Conservation (phyloP, 768 basidiomycete species). For the Termitomyces sp. region DNA sequence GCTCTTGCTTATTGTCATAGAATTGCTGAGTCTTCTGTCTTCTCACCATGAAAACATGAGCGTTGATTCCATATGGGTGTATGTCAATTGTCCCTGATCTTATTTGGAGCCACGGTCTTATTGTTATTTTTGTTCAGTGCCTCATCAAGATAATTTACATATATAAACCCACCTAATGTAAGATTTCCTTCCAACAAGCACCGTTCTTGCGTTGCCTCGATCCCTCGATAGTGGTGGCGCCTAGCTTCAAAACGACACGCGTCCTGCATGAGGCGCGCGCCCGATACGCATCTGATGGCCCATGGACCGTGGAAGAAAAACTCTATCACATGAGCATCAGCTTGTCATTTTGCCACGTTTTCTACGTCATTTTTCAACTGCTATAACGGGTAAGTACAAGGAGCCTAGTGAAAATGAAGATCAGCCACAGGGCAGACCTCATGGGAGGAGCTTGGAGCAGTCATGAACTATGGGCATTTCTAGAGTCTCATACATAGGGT, state of each 20-base stretch:
- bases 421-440: neutral
- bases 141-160: conserved; percentile 5
- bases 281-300: neutral
- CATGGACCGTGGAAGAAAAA: too few species aligned
- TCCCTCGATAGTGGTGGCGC: neutral
- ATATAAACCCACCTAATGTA: conserved; percentile 9
- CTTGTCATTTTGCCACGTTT: too few species aligned
- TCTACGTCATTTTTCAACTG: neutral
- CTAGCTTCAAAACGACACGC: neutral
- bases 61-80: conserved; percentile 16
- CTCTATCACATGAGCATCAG: neutral
- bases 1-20: conserved; percentile 19
- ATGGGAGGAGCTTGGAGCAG: too few species aligned
- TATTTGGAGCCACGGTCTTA: conserved; percentile 14
- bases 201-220: neutral
- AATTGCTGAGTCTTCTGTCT: conserved; percentile 4
- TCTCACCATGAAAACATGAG: conserved; percentile 9
- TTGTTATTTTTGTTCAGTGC: conserved; percentile 29
- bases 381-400: neutral
- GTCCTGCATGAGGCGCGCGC: neutral
- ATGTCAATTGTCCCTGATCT: conserved; percentile 39
- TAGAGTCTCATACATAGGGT: neutral
- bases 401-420: neutral
- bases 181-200: conserved; percentile 4
- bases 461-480: too few species aligned